Evolutionary conservation across 805 yeast species (phyloP), one percentile per base, ranked within the genome.

Genomic region (Blastobotrys peoriensis): DNA sequence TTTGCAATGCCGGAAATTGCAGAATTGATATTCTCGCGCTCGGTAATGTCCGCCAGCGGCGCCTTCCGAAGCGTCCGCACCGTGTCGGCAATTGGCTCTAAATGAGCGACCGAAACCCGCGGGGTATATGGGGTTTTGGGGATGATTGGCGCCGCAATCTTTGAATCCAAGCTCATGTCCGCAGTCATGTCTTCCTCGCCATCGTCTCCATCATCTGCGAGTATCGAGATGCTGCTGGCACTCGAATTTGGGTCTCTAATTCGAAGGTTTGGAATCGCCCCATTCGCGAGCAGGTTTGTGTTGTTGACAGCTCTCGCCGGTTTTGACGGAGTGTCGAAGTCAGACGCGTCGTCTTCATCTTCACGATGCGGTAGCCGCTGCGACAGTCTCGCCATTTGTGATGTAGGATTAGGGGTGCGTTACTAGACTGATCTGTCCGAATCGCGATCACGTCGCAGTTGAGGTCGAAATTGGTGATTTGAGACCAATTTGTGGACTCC

Each of bases 71-170:
- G 30, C 8, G 30, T 8, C 10, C 30, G 30, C 13, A 25, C 13
- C 8, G 30, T 25, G 66, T 45, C 42, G 5, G 33, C 13, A 2
- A 50, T 30, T 2, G 54, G 54, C 46, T 49, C 54, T 40, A 51
- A 33, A 27, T 49, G 52, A 9, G 48, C 52, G 4, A 51, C 54
- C 25, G 45, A 45, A 25, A 25, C 30, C 13, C 30, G 8, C 13
- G 30, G 30, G 13, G 30, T 25, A 13, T 25, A 25, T 8, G 30
- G 30, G 13, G 30, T 25, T 13, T 25, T 25, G 10, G 30, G 30
- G 13, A 25, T 25, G 13, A 25, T 25, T 8, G 30, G 30, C 8
- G 30, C 30, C 8, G 30, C 30, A 8, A 25, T 25, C 13, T 25
- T 25, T 8, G 10, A 8, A 25, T 25, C 30, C 16, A 48, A 37